A percentile compares a stretch with the other conserved stretches of the same genome.
phyloP scores from a whole-genome alignment of 2,329 filamentous ascomycete genomes.

The Fusarium austroafricanum region DNA sequence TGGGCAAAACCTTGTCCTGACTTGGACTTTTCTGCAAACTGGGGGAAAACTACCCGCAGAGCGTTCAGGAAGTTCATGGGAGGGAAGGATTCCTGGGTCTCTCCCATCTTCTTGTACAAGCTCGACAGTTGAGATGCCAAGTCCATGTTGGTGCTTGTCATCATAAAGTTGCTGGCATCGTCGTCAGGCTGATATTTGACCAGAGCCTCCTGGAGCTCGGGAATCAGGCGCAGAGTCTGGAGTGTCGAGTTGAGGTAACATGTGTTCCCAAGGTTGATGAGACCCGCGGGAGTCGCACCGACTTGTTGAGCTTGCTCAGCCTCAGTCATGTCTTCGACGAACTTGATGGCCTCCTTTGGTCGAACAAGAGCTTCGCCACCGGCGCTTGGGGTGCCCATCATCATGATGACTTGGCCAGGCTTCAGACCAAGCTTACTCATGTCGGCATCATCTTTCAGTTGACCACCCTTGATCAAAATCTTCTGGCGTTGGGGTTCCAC shows the following conservation, averaged over 20 bases:
- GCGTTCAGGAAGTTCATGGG: conserved; percentile 86
- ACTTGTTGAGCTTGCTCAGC: conserved; percentile 86
- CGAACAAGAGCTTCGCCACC: conserved; percentile 71
- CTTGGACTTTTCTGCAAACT: conserved; percentile 91
- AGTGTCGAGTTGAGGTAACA: conserved; percentile 98
- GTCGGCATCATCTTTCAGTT: conserved; percentile 94
- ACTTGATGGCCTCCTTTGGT: conserved; percentile 85
- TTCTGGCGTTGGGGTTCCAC: conserved; percentile 98
- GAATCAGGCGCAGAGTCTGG: conserved; percentile 89
- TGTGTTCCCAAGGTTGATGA: conserved; percentile 95
- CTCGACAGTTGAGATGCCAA: conserved; percentile 81
- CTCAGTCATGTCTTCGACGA: conserved; percentile 97
- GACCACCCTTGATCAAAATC: conserved; percentile 91
- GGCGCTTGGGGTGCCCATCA: conserved; percentile 90
- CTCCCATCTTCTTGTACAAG: conserved; percentile 88
- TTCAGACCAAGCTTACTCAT: conserved; percentile 88
- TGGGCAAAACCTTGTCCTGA: conserved; percentile 90
- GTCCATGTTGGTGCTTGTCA: conserved; percentile 63
- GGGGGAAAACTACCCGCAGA: conserved; percentile 83
- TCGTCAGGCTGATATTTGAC: conserved; percentile 61
- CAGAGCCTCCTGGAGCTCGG: conserved; percentile 87
- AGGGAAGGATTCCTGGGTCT: conserved; percentile 87
- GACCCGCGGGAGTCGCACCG: conserved; percentile 86
- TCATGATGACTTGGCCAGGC: conserved; percentile 88
- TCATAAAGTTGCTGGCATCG: conserved; percentile 60